Percentiles rank a stretch among this genome's conserved stretches.
These are phyloP conservation scores for Pythium aphanidermatum DNA, from an alignment of 352 stramenopile species.

Conservation along the genomic window DNA sequence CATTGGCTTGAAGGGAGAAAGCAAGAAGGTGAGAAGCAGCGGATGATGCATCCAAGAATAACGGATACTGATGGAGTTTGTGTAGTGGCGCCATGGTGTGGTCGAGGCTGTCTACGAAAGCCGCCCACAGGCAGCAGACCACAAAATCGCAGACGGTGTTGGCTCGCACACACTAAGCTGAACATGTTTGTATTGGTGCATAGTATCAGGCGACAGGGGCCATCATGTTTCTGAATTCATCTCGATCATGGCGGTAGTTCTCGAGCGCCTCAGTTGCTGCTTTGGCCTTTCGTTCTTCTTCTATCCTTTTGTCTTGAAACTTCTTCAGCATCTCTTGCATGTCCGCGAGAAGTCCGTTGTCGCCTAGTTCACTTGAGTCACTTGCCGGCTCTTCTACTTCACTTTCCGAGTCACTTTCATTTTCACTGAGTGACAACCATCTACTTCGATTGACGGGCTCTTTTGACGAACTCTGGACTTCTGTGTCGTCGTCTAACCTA, in stretches of 20 bases:
- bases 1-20: constrained; percentile 84
- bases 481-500: background rate
- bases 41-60: background rate
- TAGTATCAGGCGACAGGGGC: background rate
- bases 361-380: constrained; percentile 5
- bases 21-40: constrained; percentile 54
- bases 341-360: constrained; percentile 30
- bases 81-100: constrained; percentile 75
- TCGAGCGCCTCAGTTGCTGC: constrained; percentile 40
- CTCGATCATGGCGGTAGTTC: constrained; percentile 44
- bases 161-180: constrained; percentile 50
- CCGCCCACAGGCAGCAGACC: constrained; percentile 60
- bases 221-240: constrained; percentile 25
- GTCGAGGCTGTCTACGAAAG: constrained; percentile 84
- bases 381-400: constrained; percentile 19
- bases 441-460: too few relatives aligned
- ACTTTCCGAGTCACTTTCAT: too few relatives aligned
- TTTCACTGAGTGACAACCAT: too few relatives aligned
- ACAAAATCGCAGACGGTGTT: constrained; percentile 61
- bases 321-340: constrained; percentile 52
- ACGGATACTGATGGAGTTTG: background rate
- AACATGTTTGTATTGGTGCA: constrained; percentile 1
- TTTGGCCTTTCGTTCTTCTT: constrained; percentile 58
- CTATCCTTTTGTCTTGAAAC: constrained; percentile 48
- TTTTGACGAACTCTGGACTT: too few relatives aligned